phyloP scores from a whole-genome alignment of 2,329 filamentous ascomycete genomes.

The Beauveria varroae region DNA sequence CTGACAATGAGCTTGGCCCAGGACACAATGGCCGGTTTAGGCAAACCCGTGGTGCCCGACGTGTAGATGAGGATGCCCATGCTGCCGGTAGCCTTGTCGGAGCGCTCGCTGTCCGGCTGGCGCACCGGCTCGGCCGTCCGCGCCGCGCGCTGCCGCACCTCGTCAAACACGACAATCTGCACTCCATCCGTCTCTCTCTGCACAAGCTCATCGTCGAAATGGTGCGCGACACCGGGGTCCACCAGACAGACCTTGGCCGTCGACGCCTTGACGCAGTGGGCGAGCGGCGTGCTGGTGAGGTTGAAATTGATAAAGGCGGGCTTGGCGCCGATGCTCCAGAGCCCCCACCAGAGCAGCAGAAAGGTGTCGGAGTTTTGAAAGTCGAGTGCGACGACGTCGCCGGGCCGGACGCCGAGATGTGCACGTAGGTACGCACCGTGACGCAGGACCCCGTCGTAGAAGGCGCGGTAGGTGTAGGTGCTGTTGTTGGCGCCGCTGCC shows the following conservation, averaged over 20 bases:
- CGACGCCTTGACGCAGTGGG: constrained; percentile 63
- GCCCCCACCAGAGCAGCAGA: constrained; percentile 64
- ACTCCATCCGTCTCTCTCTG: constrained; percentile 41
- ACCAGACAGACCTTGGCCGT: constrained; percentile 64
- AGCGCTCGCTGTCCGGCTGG: constrained; percentile 49
- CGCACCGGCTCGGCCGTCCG: constrained; percentile 43
- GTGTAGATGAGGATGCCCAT: constrained; percentile 77
- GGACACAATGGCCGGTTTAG: constrained; percentile 71
- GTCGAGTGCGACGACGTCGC: constrained; percentile 73
- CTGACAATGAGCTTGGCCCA: constrained; percentile 58
- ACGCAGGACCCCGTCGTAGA: constrained; percentile 62
- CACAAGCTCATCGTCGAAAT: constrained; percentile 50
- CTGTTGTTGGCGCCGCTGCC: constrained; percentile 25
- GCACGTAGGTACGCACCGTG: constrained; percentile 70
- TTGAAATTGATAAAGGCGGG: constrained; percentile 90
- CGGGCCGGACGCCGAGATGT: constrained; percentile 53
- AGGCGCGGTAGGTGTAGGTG: constrained; percentile 63
- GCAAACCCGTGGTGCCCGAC: constrained; percentile 76
- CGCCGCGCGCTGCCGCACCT: constrained; percentile 48
- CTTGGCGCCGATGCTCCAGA: constrained; percentile 77
- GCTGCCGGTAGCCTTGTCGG: constrained; percentile 48
- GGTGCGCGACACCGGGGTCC: constrained; percentile 49
- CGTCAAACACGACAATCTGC: constrained; percentile 51
- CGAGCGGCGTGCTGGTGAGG: constrained; percentile 59
- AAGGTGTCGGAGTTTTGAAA: constrained; percentile 78